Base-by-base conservation (phyloP, 2,329 filamentous ascomycete genomes). In the Colletotrichum scovillei region DNA sequence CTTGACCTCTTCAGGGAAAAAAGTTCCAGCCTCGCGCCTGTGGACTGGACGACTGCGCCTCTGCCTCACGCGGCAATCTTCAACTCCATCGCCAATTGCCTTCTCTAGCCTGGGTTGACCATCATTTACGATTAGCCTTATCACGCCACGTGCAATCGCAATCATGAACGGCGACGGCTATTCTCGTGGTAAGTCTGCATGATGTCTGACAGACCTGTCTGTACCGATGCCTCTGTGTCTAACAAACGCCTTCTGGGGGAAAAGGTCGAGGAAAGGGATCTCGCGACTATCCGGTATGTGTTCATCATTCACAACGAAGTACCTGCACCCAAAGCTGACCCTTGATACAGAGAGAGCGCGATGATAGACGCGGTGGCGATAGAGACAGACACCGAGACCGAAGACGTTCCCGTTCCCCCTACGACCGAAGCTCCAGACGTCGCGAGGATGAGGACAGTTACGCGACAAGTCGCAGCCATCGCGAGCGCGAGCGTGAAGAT, bases 401-500 rank as follows among this genome's bases (percentile, higher is more conserved):
- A 79, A 90, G 95, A 84, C 93, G 96, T 76, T 98, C 95, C 74
- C 92, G 96, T 81, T 98, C 96, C 22, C 95, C 95, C 71, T 92
- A 93, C 78, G 92, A 94, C 80, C 89, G 84, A 73, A 79, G 90
- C 79, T 87, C 91, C 76, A 89, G 92, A 71, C 92, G 94, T 78
- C 93, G 93, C 77, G 93, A 97, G 64, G 90, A 89, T 82, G 89
- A 91, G 72, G 95, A 98, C 83, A 92, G 94, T 69, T 98, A 98
- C 85, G 97, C 95, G 24, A 95, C 94, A 6, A 98, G 95, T 84
- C 93, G 96, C 77, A 95, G 93, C 85, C 97, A 98, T 82, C 91
- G 96, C 81, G 96, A 97, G 81, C 89, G 96, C 75, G 96, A 98
- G 85, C 93, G 96, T 75, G 96, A 98, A 84, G 96, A 98, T 78